Evolutionary conservation across 2,329 filamentous ascomycete species (phyloP).

Genomic region (Colletotrichum tamarilloi): DNA sequence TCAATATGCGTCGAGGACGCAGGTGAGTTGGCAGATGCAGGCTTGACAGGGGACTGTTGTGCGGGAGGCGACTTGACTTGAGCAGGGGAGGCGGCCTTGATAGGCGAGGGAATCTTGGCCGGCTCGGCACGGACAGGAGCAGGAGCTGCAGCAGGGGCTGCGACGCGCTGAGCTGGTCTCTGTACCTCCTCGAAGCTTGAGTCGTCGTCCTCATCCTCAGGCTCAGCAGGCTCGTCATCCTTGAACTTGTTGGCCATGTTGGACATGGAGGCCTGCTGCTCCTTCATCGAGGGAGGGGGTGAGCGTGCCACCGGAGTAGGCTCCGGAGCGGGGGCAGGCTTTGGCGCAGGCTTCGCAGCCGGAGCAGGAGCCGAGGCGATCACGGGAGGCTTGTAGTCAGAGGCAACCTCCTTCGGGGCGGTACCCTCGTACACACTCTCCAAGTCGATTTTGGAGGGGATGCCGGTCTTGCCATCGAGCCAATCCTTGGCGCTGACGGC

Average conservation of each 20-base stretch:
- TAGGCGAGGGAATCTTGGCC: constrained; percentile 56
- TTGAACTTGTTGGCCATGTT: constrained; percentile 88
- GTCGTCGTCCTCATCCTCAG: constrained; percentile 72
- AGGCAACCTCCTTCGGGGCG: constrained; percentile 79
- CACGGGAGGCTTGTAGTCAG: constrained; percentile 72
- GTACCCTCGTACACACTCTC: constrained; percentile 91
- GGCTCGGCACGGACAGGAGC: constrained; percentile 50
- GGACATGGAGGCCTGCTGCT: constrained; percentile 89
- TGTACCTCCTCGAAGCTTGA: constrained; percentile 90
- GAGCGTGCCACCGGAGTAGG: constrained; percentile 50
- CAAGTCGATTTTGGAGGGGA: constrained; percentile 93
- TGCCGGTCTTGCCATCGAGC: constrained; percentile 84
- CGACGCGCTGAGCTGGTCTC: constrained; percentile 75
- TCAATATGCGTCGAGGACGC: constrained; percentile 58
- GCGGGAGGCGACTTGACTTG: constrained; percentile 37
- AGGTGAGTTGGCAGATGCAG: constrained; percentile 39
- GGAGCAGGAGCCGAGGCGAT: constrained; percentile 56
- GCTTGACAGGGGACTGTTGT: constrained; percentile 31
- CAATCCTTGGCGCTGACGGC: constrained; percentile 85
- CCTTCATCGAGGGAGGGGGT: constrained; percentile 77
- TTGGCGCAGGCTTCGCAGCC: constrained; percentile 59
- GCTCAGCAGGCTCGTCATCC: constrained; percentile 71
- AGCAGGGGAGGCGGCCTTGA: constrained; percentile 51
- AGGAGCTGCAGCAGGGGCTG: constrained; percentile 43
- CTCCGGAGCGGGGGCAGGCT: constrained; percentile 64